phyloP scores from a whole-genome alignment of 169 alveolate genomes.

The Eimeria zaria region DNA sequence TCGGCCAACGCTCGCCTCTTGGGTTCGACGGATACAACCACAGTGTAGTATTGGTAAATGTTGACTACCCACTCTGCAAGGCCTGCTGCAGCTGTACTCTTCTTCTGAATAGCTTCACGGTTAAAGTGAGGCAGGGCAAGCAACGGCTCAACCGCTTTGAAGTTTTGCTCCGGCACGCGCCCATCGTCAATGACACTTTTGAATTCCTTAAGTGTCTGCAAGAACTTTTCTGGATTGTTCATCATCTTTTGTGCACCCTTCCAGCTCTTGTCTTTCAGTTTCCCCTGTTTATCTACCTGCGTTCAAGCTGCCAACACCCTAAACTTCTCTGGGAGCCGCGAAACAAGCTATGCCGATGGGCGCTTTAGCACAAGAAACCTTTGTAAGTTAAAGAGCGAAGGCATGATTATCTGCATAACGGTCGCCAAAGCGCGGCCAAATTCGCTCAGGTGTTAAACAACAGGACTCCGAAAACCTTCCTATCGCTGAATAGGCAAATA shows the following conservation, averaged over 20 bases:
- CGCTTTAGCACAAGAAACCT: not conserved
- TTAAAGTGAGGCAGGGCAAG: slow-evolving; percentile 93
- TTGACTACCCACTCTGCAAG: slow-evolving; percentile 92
- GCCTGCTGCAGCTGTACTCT: slow-evolving; percentile 97
- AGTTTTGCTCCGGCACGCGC: slow-evolving; percentile 95
- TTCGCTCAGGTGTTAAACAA: not conserved
- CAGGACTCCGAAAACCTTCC: not conserved
- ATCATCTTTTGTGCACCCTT: slow-evolving; percentile 98
- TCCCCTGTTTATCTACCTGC: slow-evolving; percentile 96
- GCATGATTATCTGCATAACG: not conserved
- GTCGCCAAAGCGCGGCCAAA: not conserved
- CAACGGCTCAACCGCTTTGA: slow-evolving; percentile 91
- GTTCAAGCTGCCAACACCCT: slow-evolving; percentile 40
- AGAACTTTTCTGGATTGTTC: slow-evolving; percentile 97
- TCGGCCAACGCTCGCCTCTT: slow-evolving; percentile 96
- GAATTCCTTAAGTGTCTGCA: slow-evolving; percentile 93
- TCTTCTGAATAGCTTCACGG: slow-evolving; percentile 94
- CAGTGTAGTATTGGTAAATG: slow-evolving; percentile 96
- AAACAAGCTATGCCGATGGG: not conserved
- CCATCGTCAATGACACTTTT: slow-evolving; percentile 95
- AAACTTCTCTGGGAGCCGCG: not conserved
- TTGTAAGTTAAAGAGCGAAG: not conserved
- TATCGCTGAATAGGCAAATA: not conserved
- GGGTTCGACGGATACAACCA: slow-evolving; percentile 97
- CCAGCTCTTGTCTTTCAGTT: slow-evolving; percentile 95